Evolutionary conservation across 768 basidiomycete genomes (phyloP), one percentile per base, ranked within the genome.

Genomic region (Amanita thiersii): DNA sequence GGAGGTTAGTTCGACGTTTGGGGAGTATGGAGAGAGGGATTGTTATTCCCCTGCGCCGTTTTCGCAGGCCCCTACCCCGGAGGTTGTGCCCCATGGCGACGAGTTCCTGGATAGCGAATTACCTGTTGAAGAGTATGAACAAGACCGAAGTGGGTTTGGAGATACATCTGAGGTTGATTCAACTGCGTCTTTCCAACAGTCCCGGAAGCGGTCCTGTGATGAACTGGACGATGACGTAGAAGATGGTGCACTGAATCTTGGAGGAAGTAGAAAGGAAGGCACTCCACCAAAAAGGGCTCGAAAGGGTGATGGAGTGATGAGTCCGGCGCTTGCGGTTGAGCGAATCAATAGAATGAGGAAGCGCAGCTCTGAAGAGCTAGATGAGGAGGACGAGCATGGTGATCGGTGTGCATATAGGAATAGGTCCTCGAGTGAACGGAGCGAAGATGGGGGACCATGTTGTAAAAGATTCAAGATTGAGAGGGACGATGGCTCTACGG

Each of bases 341-440:
- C 42, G 42, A 28, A 37, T 28, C 12, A 31, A 12, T 47, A 30
- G 39, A 42, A 53, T 64, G 49, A 58, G 64, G 44, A 75, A 75
- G 47, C 65, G 73, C 15, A 65, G 68, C 25, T 75, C 73, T 23
- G 73, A 73, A 47, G 73, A 75, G 48, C 57, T 74, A 15, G 66
- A 70, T 1, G 57, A 43, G 3, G 56, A 53, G 15, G 46, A 38
- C 3, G 50, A 41, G 8, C 49, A 50, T 5, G 21, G 21, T 18
- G 32, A 42, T 34, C 9, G n/a, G 8, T 25, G 7, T 31, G 20
- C 14, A 10, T 15, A 20, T 21, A 5, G 19, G 15, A n/a, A 15
- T 34, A 32, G 25, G 20, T 24, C 20, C n/a, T 10, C 30, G 12
- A 41, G 31, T 20, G 1, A 39, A 29, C n/a, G 39, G 9, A 24